Base-by-base conservation (phyloP, 768 basidiomycete genomes). In the Termitomyces sp. region DNA sequence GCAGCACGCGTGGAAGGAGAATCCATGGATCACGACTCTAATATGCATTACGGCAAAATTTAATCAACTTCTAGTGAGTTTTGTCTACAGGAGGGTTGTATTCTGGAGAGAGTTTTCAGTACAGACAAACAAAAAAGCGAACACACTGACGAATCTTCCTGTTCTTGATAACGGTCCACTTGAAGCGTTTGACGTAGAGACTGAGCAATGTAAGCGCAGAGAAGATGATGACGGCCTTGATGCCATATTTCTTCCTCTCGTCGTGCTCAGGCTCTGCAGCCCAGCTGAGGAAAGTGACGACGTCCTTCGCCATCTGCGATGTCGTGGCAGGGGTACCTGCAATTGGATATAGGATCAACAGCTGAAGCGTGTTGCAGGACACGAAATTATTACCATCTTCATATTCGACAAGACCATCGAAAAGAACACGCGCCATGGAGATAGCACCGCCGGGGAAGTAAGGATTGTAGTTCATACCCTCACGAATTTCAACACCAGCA, bases 371-470 rank as follows among this genome's bases (percentile, higher is more conserved):
- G 14, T 28, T 3, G 17, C n/a, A 9, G 11, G 21, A 33, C 47
- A 31, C 50, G 50, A 14, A 11, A 23, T 65, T 83, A 63, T 35
- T 60, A 89, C 93, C 94, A 69, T 99, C 97, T 0, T 92, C 90
- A 70, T 91, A 99, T 72, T 99, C 97, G 55, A 98, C 96, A 45
- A 98, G 73, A 40, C 93, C 95, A 66, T 98, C 97, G 69, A 91
- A 98, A 62, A 98, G 76, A 37, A 98, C 85, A 68, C 96, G 92
- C 51, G 93, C 94, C 97, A 99, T 99, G 68, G 92, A 90, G 59
- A 98, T 98, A 62, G 94, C 94, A 67, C 95, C 96, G 54, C 97
- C 94, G 42, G 96, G 96, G 89, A 99, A 99, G 79, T 88, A 98
- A 19, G 94, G 94, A 76, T 93, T 94, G 82, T 97, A 98, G 83